These are phyloP conservation scores for Hymenochaete sp. DNA, from an alignment of 1,284 basidiomycete genomes.

Conservation along the genomic window DNA sequence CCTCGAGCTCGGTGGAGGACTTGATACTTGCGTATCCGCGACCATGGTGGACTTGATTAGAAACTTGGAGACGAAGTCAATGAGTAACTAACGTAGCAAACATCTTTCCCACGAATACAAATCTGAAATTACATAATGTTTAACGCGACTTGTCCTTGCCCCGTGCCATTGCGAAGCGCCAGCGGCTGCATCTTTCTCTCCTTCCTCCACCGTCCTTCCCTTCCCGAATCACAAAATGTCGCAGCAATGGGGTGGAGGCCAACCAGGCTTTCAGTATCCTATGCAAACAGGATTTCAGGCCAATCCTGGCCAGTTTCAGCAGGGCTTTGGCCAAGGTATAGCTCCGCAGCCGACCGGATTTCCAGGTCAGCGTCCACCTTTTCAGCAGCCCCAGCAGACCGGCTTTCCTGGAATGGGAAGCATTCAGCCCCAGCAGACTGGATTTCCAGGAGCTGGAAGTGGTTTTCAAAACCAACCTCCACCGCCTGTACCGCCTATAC, in stretches of 20 bases:
- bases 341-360: slow-evolving; percentile 38
- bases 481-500: slow-evolving; percentile 57
- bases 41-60: no score
- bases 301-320: slow-evolving; percentile 34
- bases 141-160: no score
- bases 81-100: no score
- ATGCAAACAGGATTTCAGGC: slow-evolving; percentile 48
- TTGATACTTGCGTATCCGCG: no score
- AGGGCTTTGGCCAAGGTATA: slow-evolving; percentile 27
- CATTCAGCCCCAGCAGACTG: slow-evolving; percentile 24
- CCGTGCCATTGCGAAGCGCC: no score
- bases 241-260: slow-evolving; percentile 55
- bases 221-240: slow-evolving; percentile 29
- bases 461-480: slow-evolving; percentile 45
- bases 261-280: slow-evolving; percentile 49
- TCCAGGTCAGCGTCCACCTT: slow-evolving; percentile 27
- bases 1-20: no score
- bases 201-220: not conserved
- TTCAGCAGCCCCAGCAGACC: slow-evolving; percentile 36
- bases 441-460: slow-evolving; percentile 35
- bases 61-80: no score
- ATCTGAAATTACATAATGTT: no score
- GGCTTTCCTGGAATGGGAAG: slow-evolving; percentile 32
- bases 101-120: no score
- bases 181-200: no score